These are phyloP conservation scores for Asterella californica DNA, from an alignment of 225 moss, liverwort and hornwort species.

Conservation along the genomic window DNA sequence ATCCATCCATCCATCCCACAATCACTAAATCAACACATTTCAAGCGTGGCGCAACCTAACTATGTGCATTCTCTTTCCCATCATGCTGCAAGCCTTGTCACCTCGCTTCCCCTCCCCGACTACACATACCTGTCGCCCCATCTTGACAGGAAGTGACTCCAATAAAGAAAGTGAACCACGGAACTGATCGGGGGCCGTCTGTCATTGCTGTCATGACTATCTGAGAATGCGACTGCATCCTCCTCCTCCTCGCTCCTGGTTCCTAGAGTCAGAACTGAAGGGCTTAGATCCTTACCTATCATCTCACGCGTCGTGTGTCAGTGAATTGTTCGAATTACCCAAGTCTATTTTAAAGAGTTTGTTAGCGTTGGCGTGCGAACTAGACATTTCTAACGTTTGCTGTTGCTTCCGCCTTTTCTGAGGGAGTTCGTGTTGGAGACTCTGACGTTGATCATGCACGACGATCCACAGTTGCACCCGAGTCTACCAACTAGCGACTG, in stretches of 20 bases:
- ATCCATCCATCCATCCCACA: not conserved
- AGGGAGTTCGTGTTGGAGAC: not conserved
- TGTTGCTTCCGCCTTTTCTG: conserved; percentile 10
- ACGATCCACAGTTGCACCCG: conserved; percentile 1
- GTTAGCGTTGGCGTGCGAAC: not conserved
- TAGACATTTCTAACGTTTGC: not conserved
- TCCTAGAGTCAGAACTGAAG: not conserved
- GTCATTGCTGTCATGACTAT: not conserved
- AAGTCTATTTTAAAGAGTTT: not conserved
- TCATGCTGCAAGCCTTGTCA: not conserved
- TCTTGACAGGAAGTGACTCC: conserved; percentile 48
- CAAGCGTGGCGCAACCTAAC: not conserved
- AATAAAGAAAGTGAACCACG: conserved; percentile 33
- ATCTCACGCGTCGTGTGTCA: not conserved
- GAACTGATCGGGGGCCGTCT: not conserved
- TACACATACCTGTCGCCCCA: conserved; percentile 48
- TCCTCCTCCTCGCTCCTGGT: not conserved
- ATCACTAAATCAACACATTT: not conserved
- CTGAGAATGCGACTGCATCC: not conserved
- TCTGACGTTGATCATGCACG: not conserved
- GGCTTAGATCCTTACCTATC: not conserved
- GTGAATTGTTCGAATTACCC: not conserved
- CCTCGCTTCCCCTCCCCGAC: not conserved
- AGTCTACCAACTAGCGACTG: not conserved
- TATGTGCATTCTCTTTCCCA: not conserved